Base-by-base conservation (phyloP, 805 yeast species). In the Pichia occidentalis region DNA sequence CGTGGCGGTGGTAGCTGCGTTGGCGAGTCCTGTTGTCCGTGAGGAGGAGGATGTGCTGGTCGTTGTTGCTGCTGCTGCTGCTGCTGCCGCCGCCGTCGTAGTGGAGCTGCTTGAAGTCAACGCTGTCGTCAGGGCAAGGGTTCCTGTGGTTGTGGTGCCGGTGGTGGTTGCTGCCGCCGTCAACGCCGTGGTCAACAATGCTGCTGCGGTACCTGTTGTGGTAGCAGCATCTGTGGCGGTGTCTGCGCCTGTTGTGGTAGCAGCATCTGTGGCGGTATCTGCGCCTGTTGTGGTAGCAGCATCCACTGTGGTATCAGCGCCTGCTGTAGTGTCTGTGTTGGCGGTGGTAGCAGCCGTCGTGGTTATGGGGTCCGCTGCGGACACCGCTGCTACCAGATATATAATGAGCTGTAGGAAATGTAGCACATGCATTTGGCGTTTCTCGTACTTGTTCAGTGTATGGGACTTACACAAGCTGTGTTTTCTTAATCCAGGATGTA, bases 11-110 rank as follows among this genome's bases (percentile, higher is more conserved):
- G 50, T 33, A 1, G 35, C 36, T 8, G 34, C 29, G 7, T 43
- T 29, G 1, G 43, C 20, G 5, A 46, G 16, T 3, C 37, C 26
- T 3, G 43, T 9, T 4, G 44, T 16, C 5, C 65, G n/a, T 40
- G 38, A 4, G 46, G 51, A 35, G 13, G 50, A 30, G 10, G 44
- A 37, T 7, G 56, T 42, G 1, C 63, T 59, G 3, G 65, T 49
- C 13, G 47, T 38, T 0, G 44, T 48, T 34, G 57, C 52, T 7
- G 57, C 14, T 9, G 44, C 36, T 3, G 64, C 46, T 2, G 65
- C 25, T 9, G 42, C 38, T 6, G 42, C 32, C 1, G 45, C 21
- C 1, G 50, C 29, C 4, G 41, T 19, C 9, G 49, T 32, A 1
- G 48, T 31, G n/a, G 45, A 27, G 11, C 36, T 30, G 17, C 44